These are phyloP conservation scores for Biscogniauxia mediterranea DNA, from an alignment of 2,329 filamentous ascomycete genomes.

Conservation along the genomic window DNA sequence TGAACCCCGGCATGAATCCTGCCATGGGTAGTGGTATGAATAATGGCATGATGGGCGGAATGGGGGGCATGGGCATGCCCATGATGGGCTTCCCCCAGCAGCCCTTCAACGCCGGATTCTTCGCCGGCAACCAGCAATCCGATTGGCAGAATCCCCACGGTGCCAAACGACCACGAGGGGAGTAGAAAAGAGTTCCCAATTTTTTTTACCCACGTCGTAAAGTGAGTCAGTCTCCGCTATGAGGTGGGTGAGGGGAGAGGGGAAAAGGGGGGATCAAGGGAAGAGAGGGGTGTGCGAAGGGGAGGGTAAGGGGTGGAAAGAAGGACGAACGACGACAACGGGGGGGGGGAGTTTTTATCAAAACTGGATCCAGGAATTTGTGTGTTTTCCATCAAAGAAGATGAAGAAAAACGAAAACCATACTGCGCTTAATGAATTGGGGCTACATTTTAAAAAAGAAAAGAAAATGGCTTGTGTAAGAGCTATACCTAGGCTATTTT, in stretches of 20 bases:
- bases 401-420: background rate
- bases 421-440: background rate
- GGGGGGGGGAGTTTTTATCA: background rate
- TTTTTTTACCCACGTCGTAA: background rate
- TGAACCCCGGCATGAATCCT: constrained; percentile 30
- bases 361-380: constrained; percentile 5
- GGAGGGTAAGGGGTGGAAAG: background rate
- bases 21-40: constrained; percentile 26
- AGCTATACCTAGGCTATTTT: background rate
- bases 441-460: no score
- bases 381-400: background rate
- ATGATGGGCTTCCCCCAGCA: constrained; percentile 35
- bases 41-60: constrained; percentile 32
- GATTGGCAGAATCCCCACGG: constrained; percentile 37
- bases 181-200: constrained; percentile 15
- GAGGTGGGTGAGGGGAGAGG: background rate
- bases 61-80: constrained; percentile 31
- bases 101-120: constrained; percentile 35
- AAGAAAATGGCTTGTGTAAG: background rate
- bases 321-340: background rate
- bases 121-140: constrained; percentile 31
- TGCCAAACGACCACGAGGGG: constrained; percentile 33
- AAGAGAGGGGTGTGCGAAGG: background rate
- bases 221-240: background rate
- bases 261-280: background rate